Evolutionary conservation across 2,329 filamentous ascomycete species (phyloP), one percentile per base, ranked within the genome.

Genomic region (Botryosphaeria dothidea): DNA sequence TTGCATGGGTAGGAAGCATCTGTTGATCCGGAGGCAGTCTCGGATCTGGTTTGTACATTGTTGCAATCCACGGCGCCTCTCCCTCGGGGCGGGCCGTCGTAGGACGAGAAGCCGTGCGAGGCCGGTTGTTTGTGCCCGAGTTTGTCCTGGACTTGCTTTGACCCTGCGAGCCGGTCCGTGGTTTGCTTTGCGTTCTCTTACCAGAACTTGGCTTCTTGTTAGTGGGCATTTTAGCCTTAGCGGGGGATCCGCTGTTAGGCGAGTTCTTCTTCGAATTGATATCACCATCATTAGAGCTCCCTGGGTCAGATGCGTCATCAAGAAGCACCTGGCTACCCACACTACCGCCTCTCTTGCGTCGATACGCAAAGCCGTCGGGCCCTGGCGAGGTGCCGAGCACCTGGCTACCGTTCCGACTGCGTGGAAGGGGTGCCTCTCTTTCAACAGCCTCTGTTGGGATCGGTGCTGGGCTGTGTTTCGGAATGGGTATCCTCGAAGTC

Each of bases 1-100:
- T 92, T 13, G 95, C 95, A 68, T 98, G 93, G 0, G 95, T 98
- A 0, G 95, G 95, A 11, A 99, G 87, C 62, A 99, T 88, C 75
- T 99, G 95, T 77, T 99, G 92, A 67, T 99, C 95, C 0, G 93
- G 95, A 5, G 95, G 95, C 36, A 99, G 83, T 67, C 93, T 90
- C 31, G 95, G 95, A 74, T 99, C 95, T 0, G 95, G 95, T 73
- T 96, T 96, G 78, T 97, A 99, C 79, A 96, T 92, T 23, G 91
- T 92, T 51, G 95, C 87, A 79, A 98, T 86, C 95, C 95, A 99
- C 60, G 95, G 95, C 9, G 95, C 93, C 62, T 98, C 94, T 21
- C 95, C 95, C 81, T 98, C 95, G 0, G 93, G 93, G 46, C 89
- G 86, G 73, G 66, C 88, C 81, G 80, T 92, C 86, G 77, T 84